Evolutionary conservation across 2,329 filamentous ascomycete species (phyloP), one percentile per base, ranked within the genome.

Genomic region (Paecilomyces sp.): DNA sequence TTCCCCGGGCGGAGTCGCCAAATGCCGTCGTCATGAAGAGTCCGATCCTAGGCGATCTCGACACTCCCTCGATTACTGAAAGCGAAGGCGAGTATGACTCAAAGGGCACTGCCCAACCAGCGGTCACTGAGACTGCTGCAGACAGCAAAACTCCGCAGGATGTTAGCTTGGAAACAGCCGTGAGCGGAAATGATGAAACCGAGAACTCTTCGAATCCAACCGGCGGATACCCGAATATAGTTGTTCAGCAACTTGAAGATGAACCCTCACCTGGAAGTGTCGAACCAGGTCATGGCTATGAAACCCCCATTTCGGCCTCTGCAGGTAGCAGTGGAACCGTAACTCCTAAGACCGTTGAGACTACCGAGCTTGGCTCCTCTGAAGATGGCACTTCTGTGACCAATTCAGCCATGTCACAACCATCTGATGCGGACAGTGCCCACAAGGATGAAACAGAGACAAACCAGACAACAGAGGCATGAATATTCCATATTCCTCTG

Each of bases 1-100:
- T 58, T 60, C 61, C 65, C 47, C 13, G 18, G 3, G 22, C 57
- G n/a, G n/a, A 36, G 50, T 66, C 66, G 12, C 50, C 33, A 52
- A 52, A 57, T 25, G 54, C 52, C 15, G 60, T 61, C 3, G 57
- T 61, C n/a, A 18, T 61, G 36, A 61, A 59, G 47, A 61, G 60
- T 51, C 57, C 60, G 7, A 59, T 24, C 25, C 34, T 59, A 18
- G 54, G 54, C 36, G 34, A 53, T 18, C 18, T 56, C n/a, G 59
- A 61, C 36, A 61, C 36, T 41, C 53, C 57, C 9, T 31, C 41
- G 12, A 13, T 58, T 11, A 61, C 57, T 50, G 59, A 41, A 15
- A 53, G 22, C 24, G 60, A 59, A 24, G 50, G 51, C n/a, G 56
- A 52, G 3, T 22, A 53, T 57, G 56, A 51, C 12, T 2, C 51